Base-by-base conservation (phyloP, 805 yeast genomes). In the Pichia ethanolica region DNA sequence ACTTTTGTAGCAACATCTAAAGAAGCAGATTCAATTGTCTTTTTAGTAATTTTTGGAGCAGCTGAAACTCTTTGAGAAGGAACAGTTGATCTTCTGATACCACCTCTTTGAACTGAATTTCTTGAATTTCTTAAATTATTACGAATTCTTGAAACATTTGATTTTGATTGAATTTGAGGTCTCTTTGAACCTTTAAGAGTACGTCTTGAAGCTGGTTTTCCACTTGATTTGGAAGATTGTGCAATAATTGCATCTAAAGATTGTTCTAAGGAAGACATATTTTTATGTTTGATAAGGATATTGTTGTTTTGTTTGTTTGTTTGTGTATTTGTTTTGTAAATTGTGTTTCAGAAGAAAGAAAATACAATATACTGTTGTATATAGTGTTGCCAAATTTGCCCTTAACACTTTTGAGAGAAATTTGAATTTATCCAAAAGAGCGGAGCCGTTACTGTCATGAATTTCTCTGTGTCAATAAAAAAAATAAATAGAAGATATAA, bases 211-310 rank as follows among this genome's bases (percentile, higher is more conserved):
- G 60, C 54, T 40, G n/a, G n/a, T 43, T 45, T 39, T 42, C 42
- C 48, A 25, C 54, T 39, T 13, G 46, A 40, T 13, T 56, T 61
- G 44, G 54, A 59, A 51, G 56, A 62, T 55, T 86, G 71, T 52
- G 95, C 79, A 65, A 91, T 86, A 68, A 91, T 91, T 61, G 89
- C 97, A 74, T 91, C 99, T 64, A 91, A 81, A 45, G 97, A 88
- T 73, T 87, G 86, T 72, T 91, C 97, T 72, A 91, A 79, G 62
- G 86, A 77, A 66, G 95, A 84, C 90, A 84, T 86, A 51, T 46
- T 65, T 33, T 27, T 12, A 9, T 32, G 25, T 6, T 6, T 30
- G 3, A 30, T 34, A 10, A 36, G 35, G 32, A 33, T 35, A 12
- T 33, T 26, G 39, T 38, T 42, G 27, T 32, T 28, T 12, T 38